phyloP scores from a whole-genome alignment of 2,329 filamentous ascomycete species.

The Penicillium olsonii region DNA sequence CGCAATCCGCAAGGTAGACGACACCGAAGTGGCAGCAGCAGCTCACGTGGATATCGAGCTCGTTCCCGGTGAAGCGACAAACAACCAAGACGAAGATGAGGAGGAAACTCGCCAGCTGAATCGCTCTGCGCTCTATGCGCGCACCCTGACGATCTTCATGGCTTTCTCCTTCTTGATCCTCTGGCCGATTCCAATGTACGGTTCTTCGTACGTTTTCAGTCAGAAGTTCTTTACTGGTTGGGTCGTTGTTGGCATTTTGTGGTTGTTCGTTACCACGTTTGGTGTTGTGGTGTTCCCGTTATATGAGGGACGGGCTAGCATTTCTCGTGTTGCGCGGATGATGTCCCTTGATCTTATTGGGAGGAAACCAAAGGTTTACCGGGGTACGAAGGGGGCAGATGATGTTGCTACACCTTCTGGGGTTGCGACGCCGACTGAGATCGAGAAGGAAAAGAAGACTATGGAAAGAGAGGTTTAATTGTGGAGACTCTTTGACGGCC shows the following conservation, averaged over 20 bases:
- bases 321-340: constrained; percentile 60
- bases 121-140: constrained; percentile 56
- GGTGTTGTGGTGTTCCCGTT: constrained; percentile 80
- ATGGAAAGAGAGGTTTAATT: constrained; percentile 9
- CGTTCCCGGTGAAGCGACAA: constrained; percentile 53
- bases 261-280: constrained; percentile 72
- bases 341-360: constrained; percentile 63
- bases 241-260: constrained; percentile 75
- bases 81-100: constrained; percentile 39
- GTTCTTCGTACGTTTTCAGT: constrained; percentile 75
- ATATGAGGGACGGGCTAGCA: constrained; percentile 73
- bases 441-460: constrained; percentile 29
- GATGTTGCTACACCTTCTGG: constrained; percentile 46
- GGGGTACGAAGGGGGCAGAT: constrained; percentile 34
- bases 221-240: constrained; percentile 82
- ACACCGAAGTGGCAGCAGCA: constrained; percentile 67
- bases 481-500: too few relatives aligned
- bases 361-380: constrained; percentile 34
- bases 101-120: constrained; percentile 54
- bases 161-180: constrained; percentile 74
- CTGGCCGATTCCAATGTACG: constrained; percentile 94
- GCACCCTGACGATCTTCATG: constrained; percentile 61
- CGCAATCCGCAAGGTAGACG: constrained; percentile 74
- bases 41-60: constrained; percentile 68
- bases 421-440: constrained; percentile 51